Evolutionary conservation across 78 protist genomes (phyloP), one percentile per base, ranked within the genome.

Genomic region (Dictyostelium brefeldianum): DNA sequence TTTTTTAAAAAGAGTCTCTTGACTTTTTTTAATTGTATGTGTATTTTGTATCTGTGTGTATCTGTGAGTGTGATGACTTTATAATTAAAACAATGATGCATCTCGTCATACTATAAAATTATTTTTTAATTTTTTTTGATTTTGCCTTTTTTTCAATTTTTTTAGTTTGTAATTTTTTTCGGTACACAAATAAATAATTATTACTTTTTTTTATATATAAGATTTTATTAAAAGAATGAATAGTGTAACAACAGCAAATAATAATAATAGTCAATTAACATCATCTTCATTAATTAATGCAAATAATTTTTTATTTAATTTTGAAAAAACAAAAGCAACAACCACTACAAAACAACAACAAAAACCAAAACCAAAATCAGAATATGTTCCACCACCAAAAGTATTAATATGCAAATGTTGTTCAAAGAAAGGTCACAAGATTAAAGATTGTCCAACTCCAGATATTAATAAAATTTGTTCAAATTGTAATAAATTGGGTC

Each of bases 401-500:
- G 27, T 36, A 27, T 15, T 29, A 70, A 29, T 29, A 15, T 81
- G 89, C 14, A 81, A 81, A 48, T 47, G 22, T 22, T 81, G 89
- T n/a, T 15, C 50, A 14, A 81, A 81, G 25, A 81, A 81, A 48
- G 78, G 89, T 27, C 89, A 81, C 48, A 27, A 29, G 8, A 27
- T 46, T 25, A 81, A 81, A 56, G 78, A 81, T 4, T 81, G 89
- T 27, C 89, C 89, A 3, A 81, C 89, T 12, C 89, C 89, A 27
- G 89, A 81, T 47, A 65, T 81, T 25, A 81, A 81, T 46, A 81
- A 81, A 17, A 65, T 41, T 12, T 81, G 89, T 64, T 31, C 89
- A 5, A 81, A 81, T 25, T 81, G 89, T 43, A 57, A 65, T 9
- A 59, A 65, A 36, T 64, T 81, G 62, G 89, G 89, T 12, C 89